Conservation (phyloP, 176 grass and related monocot genomes). For the Triticum timopheevii region DNA sequence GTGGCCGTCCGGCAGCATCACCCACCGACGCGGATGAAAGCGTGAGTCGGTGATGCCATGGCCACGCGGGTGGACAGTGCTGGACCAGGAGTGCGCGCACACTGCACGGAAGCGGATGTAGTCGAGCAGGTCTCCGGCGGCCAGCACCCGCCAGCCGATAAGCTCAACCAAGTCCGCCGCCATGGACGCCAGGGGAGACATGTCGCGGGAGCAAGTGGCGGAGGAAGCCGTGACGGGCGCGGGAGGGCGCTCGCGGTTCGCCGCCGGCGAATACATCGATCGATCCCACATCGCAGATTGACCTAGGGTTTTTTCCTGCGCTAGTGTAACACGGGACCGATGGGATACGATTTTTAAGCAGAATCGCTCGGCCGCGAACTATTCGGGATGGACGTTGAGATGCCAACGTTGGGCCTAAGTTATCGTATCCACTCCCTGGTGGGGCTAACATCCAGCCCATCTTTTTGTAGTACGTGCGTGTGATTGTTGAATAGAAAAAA, state of each 20-base stretch:
- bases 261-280: not conserved
- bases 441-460: too few relatives aligned
- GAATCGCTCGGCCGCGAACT: too few relatives aligned
- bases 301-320: too few relatives aligned
- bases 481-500: too few relatives aligned
- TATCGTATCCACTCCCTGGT: too few relatives aligned
- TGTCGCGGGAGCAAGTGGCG: not conserved
- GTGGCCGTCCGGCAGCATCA: not conserved
- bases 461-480: too few relatives aligned
- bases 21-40: not conserved
- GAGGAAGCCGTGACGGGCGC: not conserved
- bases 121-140: not conserved
- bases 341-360: too few relatives aligned
- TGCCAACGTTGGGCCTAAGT: too few relatives aligned
- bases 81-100: not conserved
- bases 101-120: not conserved
- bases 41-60: not conserved
- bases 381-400: too few relatives aligned
- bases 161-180: not conserved
- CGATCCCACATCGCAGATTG: not conserved
- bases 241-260: not conserved
- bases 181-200: not conserved
- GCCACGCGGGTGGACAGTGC: not conserved
- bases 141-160: not conserved
- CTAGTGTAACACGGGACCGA: not conserved